Percentiles rank a stretch among this genome's conserved stretches.
Conservation (phyloP, 257 asterid genomes). For the Nicotiana knightiana region DNA sequence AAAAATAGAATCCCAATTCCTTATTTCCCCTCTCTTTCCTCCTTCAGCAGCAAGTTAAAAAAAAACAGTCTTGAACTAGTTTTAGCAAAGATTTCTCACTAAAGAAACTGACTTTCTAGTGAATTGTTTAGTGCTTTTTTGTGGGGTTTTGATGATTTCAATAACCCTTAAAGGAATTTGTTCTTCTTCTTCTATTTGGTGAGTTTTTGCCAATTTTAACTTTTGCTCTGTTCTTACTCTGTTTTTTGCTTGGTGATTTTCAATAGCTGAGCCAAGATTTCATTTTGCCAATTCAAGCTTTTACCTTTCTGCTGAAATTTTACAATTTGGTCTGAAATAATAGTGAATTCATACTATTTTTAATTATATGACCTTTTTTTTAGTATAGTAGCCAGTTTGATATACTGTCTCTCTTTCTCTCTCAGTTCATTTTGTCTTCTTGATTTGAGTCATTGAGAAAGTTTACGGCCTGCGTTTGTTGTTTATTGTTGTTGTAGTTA, state of each 20-base stretch:
- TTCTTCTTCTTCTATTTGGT: conserved; percentile 27
- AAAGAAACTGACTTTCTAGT: conserved; percentile 3
- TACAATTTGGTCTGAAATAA: background rate
- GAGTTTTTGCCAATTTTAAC: conserved; percentile 23
- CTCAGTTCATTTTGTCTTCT: background rate
- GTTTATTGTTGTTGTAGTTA: background rate
- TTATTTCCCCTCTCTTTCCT: background rate
- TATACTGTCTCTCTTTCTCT: background rate
- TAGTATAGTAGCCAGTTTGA: background rate
- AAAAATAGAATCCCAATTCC: background rate
- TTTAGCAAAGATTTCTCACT: background rate
- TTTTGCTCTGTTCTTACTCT: background rate
- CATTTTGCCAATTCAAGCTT: background rate
- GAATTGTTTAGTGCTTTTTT: conserved; percentile 19
- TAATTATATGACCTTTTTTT: background rate
- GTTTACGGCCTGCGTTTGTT: background rate
- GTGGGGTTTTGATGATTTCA: conserved; percentile 24
- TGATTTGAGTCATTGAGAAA: background rate
- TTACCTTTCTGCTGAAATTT: background rate
- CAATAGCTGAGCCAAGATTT: background rate
- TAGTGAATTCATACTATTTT: background rate
- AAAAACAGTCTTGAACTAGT: background rate
- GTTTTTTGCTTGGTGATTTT: background rate
- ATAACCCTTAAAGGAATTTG: conserved; percentile 26
- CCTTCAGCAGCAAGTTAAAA: background rate